Conservation (phyloP, 306 rosid genomes). For the Quillaja saponaria region DNA sequence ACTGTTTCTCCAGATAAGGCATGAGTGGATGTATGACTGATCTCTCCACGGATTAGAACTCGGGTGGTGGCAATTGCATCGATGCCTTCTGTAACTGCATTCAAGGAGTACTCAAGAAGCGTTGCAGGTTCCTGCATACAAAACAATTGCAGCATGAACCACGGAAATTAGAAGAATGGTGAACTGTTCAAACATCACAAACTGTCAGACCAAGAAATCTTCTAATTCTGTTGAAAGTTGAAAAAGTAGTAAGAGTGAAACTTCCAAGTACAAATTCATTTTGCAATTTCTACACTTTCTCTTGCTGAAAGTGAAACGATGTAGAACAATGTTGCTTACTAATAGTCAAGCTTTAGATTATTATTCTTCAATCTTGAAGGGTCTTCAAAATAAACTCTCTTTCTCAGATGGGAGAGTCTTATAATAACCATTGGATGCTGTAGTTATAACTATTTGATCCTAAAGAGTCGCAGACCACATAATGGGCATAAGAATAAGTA, state of each 20-base stretch:
- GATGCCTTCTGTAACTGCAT: conserved; percentile 89
- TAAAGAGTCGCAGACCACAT: too few relatives aligned
- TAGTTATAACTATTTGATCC: too few relatives aligned
- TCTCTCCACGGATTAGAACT: conserved; percentile 66
- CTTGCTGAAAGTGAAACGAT: conserved; percentile 7
- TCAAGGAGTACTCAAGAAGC: conserved; percentile 90
- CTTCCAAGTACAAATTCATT: neutral
- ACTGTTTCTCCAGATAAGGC: conserved; percentile 64
- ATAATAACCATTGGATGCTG: too few relatives aligned
- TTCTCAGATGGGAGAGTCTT: too few relatives aligned
- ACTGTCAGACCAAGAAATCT: conserved; percentile 2
- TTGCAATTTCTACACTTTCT: neutral
- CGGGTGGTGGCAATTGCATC: conserved; percentile 97
- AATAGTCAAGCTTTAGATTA: too few relatives aligned
- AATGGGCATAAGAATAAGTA: too few relatives aligned
- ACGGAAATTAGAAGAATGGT: neutral
- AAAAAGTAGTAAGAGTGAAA: neutral
- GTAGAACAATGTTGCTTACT: too few relatives aligned
- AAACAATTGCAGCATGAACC: conserved; percentile 12
- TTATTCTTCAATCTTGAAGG: too few relatives aligned
- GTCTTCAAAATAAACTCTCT: too few relatives aligned
- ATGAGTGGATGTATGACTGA: conserved; percentile 37
- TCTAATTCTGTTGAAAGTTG: neutral
- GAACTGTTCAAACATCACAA: conserved; percentile 2
- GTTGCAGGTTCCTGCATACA: conserved; percentile 69